Percentiles rank a stretch among this genome's conserved stretches.
These are phyloP conservation scores for Chloropicon primus DNA, from an alignment of 139 green algal species.

Conservation along the genomic window DNA sequence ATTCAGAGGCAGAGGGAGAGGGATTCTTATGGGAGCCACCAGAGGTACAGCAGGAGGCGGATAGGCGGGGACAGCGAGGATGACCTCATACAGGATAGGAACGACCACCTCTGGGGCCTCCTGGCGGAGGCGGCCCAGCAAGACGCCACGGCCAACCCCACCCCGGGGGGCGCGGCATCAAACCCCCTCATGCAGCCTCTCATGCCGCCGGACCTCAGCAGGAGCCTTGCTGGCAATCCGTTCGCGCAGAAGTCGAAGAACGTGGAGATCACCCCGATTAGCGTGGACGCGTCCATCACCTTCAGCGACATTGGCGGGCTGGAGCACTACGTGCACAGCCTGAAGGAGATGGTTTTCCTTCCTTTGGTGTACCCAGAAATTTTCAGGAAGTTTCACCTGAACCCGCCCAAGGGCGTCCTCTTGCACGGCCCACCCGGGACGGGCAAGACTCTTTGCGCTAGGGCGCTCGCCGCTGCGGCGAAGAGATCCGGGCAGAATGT, in stretches of 20 bases:
- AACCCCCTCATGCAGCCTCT: neutral
- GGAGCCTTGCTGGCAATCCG: neutral
- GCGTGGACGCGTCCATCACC: constrained; percentile 69
- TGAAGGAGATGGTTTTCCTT: constrained; percentile 97
- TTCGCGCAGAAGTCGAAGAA: neutral
- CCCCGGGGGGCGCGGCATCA: neutral
- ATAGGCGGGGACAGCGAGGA: neutral
- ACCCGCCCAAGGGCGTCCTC: constrained; percentile 73
- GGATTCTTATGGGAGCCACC: neutral
- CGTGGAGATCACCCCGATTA: constrained; percentile 5
- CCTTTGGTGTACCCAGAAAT: constrained; percentile 89
- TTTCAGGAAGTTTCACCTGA: constrained; percentile 72
- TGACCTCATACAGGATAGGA: neutral
- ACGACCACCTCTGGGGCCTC: neutral
- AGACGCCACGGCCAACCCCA: neutral
- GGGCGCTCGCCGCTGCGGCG: constrained; percentile 71
- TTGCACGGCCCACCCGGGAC: constrained; percentile 88
- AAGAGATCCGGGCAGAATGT: constrained; percentile 42
- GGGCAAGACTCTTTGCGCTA: constrained; percentile 86
- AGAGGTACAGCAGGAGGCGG: neutral
- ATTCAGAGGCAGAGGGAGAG: neutral
- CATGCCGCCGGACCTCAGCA: neutral
- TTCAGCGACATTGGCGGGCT: constrained; percentile 81
- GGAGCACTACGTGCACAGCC: constrained; percentile 62
- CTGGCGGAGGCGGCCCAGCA: neutral